A percentile compares a stretch with the other conserved stretches of the same genome.
Evolutionary conservation across 164 flowering plant species (phyloP).

Genomic region (Tinospora cordifolia): DNA sequence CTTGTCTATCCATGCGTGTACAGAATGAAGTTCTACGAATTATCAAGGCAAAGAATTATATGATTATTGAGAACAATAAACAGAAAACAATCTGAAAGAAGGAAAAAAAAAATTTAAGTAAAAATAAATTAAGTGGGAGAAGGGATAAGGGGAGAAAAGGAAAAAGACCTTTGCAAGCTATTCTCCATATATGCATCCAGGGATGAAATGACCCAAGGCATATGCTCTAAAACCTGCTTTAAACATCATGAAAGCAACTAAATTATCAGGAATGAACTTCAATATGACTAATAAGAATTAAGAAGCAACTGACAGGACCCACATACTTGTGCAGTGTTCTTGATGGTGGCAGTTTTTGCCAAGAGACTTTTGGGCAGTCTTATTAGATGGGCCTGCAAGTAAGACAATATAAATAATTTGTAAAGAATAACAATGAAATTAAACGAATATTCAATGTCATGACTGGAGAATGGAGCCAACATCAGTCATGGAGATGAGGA

Average conservation of each 20-base stretch:
- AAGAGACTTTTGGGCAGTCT: slow-evolving; percentile 79
- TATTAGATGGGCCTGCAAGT: slow-evolving; percentile 48
- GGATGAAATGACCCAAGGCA: slow-evolving; percentile 74
- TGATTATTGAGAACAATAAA: not conserved
- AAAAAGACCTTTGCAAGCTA: slow-evolving; percentile 60
- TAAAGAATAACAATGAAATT: not conserved
- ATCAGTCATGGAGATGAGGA: no score
- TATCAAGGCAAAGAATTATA: not conserved
- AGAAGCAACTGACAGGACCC: not conserved
- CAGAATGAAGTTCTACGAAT: not conserved
- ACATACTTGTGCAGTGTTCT: slow-evolving; percentile 73
- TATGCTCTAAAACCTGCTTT: slow-evolving; percentile 61
- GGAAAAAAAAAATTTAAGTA: not conserved
- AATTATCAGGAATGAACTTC: slow-evolving; percentile 1
- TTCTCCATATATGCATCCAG: slow-evolving; percentile 73
- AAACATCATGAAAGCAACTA: slow-evolving; percentile 4
- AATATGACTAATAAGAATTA: not conserved
- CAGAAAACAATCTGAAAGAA: not conserved
- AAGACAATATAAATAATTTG: not conserved
- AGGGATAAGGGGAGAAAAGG: not conserved
- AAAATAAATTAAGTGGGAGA: no score
- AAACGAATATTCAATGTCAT: not conserved
- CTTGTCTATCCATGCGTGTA: not conserved
- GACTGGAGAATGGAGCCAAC: not conserved
- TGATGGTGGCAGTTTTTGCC: slow-evolving; percentile 54